Percentiles rank a stretch among this genome's conserved stretches.
Conservation (phyloP, 306 rosid species). For the Quercus suber region DNA sequence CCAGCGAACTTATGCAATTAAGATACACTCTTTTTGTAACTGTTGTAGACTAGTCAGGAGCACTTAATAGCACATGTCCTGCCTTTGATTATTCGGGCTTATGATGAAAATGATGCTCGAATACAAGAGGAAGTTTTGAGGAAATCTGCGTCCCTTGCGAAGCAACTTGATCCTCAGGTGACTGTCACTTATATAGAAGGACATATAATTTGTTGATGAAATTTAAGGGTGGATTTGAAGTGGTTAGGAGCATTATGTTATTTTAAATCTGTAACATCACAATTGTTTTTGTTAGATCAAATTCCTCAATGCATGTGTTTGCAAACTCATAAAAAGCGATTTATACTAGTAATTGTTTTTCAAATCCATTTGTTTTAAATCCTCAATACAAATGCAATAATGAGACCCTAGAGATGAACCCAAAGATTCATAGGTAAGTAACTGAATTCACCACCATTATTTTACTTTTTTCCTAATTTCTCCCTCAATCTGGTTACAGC, state of each 20-base stretch:
- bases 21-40: constrained; percentile 15
- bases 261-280: too few species aligned
- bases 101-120: constrained; percentile 89
- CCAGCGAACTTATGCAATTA: neutral
- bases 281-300: too few species aligned
- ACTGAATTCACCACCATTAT: neutral
- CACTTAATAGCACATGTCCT: constrained; percentile 79
- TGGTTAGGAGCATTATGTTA: too few species aligned
- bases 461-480: neutral
- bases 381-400: too few species aligned
- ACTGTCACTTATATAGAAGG: constrained; percentile 16
- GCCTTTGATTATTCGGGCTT: constrained; percentile 94
- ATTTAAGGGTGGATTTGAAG: too few species aligned
- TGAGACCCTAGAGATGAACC: too few species aligned
- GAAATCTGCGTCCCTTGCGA: constrained; percentile 71
- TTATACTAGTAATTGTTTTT: too few species aligned
- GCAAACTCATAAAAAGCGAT: too few species aligned
- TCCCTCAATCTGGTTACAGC: neutral
- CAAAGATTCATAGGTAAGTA: too few species aligned
- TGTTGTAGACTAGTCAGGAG: constrained; percentile 72
- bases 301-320: too few species aligned
- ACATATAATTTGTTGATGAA: too few species aligned
- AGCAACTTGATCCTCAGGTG: constrained; percentile 87
- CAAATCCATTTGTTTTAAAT: too few species aligned
- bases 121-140: constrained; percentile 94